Evolutionary conservation across 805 yeast genomes (phyloP), one percentile per base, ranked within the genome.

Genomic region (Metschnikowia lochheadii): DNA sequence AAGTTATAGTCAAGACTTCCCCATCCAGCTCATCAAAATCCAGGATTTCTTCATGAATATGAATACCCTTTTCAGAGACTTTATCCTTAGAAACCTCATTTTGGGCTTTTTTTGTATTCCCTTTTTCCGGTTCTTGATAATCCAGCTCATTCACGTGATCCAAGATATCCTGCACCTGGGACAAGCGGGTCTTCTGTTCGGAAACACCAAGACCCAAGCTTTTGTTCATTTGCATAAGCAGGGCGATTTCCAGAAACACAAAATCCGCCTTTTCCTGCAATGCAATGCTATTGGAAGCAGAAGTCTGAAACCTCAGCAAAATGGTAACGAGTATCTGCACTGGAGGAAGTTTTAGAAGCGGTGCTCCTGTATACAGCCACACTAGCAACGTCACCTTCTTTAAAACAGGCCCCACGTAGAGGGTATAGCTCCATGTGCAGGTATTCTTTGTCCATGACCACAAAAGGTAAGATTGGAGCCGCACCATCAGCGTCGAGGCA

Each of bases 181-280:
- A 44, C 15, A 49, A 29, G 31, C 49, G 38, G 15, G 33, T 39
- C 13, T 40, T 35, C 10, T 49, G 47, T 41, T 50, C 40, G 13
- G 45, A 40, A 14, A 26, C 40, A 13, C 11, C 40, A 13, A 37
- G 26, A 17, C 44, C 41, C 18, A 35, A 39, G 14, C 46, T 39
- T 17, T 36, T 34, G 31, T 55, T 44, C 44, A 44, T 31, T 18
- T 49, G 41, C 31, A 40, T 51, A 7, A 51, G 34, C 31, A 42
- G 44, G 29, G 38, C 36, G 10, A 51, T 46, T 42, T 57, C 60
- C 18, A 44, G 46, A 17, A 46, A 48, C 15, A 57, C 36, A 36
- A 55, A 57, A 21, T 57, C 59, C 1, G 50, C 40, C 33, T 57
- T 57, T n/a, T 42, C 38, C 49, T 49, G 59, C 49, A 54, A 46